Evolutionary conservation across 805 yeast species (phyloP).

Genomic region (Candida schatavii): DNA sequence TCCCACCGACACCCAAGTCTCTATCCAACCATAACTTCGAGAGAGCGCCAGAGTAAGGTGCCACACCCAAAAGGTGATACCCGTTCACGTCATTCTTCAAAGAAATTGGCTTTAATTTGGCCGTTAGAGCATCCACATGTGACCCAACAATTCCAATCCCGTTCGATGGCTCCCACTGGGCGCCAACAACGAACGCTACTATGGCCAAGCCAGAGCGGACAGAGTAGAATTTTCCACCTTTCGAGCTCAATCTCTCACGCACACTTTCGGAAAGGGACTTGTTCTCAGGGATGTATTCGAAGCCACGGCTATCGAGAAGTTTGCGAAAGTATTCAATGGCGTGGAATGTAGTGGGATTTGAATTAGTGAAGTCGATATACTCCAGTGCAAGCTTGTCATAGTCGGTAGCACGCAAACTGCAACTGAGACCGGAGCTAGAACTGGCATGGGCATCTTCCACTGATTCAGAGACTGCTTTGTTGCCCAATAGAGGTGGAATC

Average conservation of each 20-base stretch:
- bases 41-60: slow-evolving; percentile 38
- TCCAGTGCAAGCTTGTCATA: slow-evolving; percentile 17
- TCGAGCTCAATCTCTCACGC: neutral
- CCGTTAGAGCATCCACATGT: slow-evolving; percentile 39
- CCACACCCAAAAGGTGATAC: slow-evolving; percentile 38
- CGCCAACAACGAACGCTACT: slow-evolving; percentile 38
- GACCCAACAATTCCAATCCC: slow-evolving; percentile 28
- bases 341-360: slow-evolving; percentile 44
- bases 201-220: slow-evolving; percentile 30
- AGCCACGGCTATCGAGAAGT: slow-evolving; percentile 25
- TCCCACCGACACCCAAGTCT: slow-evolving; percentile 43
- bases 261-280: slow-evolving; percentile 10
- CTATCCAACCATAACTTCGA: slow-evolving; percentile 38
- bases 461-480: no score
- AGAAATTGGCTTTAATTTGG: slow-evolving; percentile 31
- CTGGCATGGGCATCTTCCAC: no score
- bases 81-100: slow-evolving; percentile 23
- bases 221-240: slow-evolving; percentile 24
- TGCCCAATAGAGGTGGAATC: no score
- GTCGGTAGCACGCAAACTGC: slow-evolving; percentile 8
- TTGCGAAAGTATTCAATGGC: slow-evolving; percentile 23
- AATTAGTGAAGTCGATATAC: slow-evolving; percentile 30
- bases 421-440: no score
- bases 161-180: slow-evolving; percentile 29
- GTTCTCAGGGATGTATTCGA: slow-evolving; percentile 24